Base-by-base conservation (phyloP, 305 asterid species). In the Fraxinus baroniana region DNA sequence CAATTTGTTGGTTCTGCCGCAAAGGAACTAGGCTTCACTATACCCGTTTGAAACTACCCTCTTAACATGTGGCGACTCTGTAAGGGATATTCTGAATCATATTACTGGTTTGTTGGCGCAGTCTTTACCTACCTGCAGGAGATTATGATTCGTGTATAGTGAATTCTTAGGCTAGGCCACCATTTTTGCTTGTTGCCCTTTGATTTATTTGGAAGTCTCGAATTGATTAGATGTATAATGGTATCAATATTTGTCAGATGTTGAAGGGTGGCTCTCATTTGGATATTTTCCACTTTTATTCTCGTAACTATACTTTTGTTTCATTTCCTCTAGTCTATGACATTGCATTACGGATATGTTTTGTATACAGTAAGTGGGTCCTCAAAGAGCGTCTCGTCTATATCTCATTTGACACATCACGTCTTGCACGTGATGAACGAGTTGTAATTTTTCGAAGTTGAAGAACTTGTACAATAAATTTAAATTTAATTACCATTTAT, bases 1-100 rank as follows among this genome's bases (percentile, higher is more conserved):
- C 86, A 90, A 83, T 94, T 89, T 86, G 93, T 96, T 44, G 90
- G 88, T 71, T 82, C 87, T 49, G 98, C 98, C 79, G 98, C 99
- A 6, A 91, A 91, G 90, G 99, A 96, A 73, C 88, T 96, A 82
- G 97, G 95, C 44, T 95, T 97, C 79, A 78, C 88, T 26, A 80
- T 94, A 83, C 86, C 93, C 83, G 81, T 88, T 76, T 90, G 89
- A 90, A 81, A 74, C 81, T 78, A 33, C 36, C 55, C 12, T 80
- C n/a, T 2, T 28, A 18, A 79, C 75, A 72, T 74, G 28, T 62
- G 66, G 44, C 37, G 15, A 55, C 78, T 66, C 35, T 66, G 28
- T 3, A 9, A 26, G 74, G 36, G 13, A 66, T 12, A n/a, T 68
- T 10, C 7, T 26, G 71, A 62, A 64, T 64, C 17, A 24, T 10